These are phyloP conservation scores for Leccinum sublutescens DNA, from an alignment of 768 basidiomycete species.

Conservation along the genomic window DNA sequence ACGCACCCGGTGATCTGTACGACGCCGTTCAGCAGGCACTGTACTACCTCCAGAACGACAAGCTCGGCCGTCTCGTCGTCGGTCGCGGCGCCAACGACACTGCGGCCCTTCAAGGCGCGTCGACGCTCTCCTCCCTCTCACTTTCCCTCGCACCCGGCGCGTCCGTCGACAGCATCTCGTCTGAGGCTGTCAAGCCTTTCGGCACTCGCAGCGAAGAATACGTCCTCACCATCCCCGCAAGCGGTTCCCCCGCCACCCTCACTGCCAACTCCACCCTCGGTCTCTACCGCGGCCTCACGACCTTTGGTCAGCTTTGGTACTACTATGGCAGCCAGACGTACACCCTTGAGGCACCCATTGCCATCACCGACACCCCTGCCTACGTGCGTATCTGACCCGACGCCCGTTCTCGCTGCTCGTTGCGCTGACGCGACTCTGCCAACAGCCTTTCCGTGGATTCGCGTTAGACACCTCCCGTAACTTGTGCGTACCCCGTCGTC, in stretches of 20 bases:
- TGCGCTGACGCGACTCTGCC: conserved; percentile 1
- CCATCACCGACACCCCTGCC: conserved; percentile 45
- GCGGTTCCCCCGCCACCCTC: conserved; percentile 38
- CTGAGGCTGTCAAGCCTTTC: conserved; percentile 36
- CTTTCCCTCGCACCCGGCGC: conserved; percentile 25
- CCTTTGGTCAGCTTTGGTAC: conserved; percentile 57
- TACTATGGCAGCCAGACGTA: conserved; percentile 35
- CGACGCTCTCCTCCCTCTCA: conserved; percentile 24
- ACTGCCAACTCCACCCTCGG: conserved; percentile 48
- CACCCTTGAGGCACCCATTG: conserved; percentile 38
- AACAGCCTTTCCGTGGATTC: conserved; percentile 40
- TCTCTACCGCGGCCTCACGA: conserved; percentile 51
- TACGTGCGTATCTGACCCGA: conserved; percentile 33
- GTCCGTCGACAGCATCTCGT: conserved; percentile 28
- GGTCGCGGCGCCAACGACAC: conserved; percentile 38
- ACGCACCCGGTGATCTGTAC: conserved; percentile 33
- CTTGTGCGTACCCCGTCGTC: conserved; percentile 31
- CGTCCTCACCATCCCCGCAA: conserved; percentile 36
- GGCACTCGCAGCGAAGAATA: conserved; percentile 46
- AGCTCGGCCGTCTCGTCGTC: conserved; percentile 40
- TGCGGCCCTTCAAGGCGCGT: conserved; percentile 25
- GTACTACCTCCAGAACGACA: conserved; percentile 35
- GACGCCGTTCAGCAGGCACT: conserved; percentile 33
- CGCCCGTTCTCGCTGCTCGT: neutral
- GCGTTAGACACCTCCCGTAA: conserved; percentile 47